phyloP scores from a whole-genome alignment of 164 flowering plant genomes.

The Paratinospora sagittata region DNA sequence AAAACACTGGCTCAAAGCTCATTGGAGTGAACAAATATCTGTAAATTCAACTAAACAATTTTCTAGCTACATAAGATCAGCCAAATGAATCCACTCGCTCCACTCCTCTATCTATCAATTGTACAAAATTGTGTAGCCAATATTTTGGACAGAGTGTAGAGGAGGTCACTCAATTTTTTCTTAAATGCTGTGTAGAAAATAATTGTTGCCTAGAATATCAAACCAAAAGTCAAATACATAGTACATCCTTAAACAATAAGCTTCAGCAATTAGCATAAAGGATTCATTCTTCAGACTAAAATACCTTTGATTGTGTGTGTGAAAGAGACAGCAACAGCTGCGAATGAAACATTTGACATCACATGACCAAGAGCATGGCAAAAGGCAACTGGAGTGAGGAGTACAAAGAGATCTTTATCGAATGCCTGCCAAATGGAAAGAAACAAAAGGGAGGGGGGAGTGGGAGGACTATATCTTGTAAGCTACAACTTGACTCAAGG shows the following conservation, averaged over 20 bases:
- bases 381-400: slow-evolving; percentile 55
- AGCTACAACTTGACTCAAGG: not conserved
- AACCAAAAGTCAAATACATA: not conserved
- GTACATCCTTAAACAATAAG: not conserved
- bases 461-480: not conserved
- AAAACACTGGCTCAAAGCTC: not conserved
- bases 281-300: not conserved
- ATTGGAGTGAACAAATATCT: not conserved
- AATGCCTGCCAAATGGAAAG: slow-evolving; percentile 41
- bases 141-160: not conserved
- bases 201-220: not conserved
- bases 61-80: not conserved
- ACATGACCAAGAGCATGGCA: slow-evolving; percentile 72
- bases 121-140: not conserved
- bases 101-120: not conserved
- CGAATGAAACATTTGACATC: slow-evolving; percentile 69
- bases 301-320: slow-evolving; percentile 66
- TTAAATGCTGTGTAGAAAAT: not conserved
- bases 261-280: slow-evolving; percentile 2
- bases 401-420: slow-evolving; percentile 36
- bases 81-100: not conserved
- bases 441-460: not conserved
- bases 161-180: not conserved
- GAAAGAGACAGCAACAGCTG: slow-evolving; percentile 64
- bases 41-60: not conserved